A percentile compares a stretch with the other conserved stretches of the same genome.
Conservation (phyloP, 805 yeast genomes). For the Torulaspora maleeae region DNA sequence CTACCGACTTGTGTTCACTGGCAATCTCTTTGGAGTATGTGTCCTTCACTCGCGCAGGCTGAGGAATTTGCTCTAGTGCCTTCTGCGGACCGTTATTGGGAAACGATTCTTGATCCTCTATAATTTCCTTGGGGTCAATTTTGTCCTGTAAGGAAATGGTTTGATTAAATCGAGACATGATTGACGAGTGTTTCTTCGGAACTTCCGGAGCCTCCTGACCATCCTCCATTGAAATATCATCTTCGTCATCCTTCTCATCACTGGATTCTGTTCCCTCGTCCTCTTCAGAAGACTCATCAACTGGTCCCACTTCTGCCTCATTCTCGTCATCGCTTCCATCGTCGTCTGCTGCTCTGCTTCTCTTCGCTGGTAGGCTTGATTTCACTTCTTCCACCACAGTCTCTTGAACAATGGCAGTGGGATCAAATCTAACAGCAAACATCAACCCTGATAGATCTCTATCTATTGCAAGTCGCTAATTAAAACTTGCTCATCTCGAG, state of each 20-base stretch:
- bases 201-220: constrained; percentile 7
- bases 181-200: constrained; percentile 42
- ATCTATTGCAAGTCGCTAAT: neutral
- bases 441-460: constrained; percentile 29
- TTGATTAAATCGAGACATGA: constrained; percentile 51
- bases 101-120: constrained; percentile 24
- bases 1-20: constrained; percentile 41
- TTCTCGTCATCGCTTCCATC: constrained; percentile 20
- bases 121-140: constrained; percentile 16
- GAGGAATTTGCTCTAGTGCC: constrained; percentile 74
- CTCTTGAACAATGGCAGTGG: constrained; percentile 31
- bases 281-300: neutral
- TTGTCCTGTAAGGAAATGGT: constrained; percentile 36
- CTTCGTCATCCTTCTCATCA: constrained; percentile 16
- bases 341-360: constrained; percentile 17
- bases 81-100: constrained; percentile 18
- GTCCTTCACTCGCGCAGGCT: constrained; percentile 51
- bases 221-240: constrained; percentile 7
- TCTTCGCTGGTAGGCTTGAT: constrained; percentile 26
- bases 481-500: constrained; percentile 8
- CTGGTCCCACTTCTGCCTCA: constrained; percentile 12
- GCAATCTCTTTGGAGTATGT: constrained; percentile 26
- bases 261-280: constrained; percentile 9
- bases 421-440: constrained; percentile 68
- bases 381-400: neutral